phyloP scores from a whole-genome alignment of 805 yeast genomes.

The Candida coquimbonensis region DNA sequence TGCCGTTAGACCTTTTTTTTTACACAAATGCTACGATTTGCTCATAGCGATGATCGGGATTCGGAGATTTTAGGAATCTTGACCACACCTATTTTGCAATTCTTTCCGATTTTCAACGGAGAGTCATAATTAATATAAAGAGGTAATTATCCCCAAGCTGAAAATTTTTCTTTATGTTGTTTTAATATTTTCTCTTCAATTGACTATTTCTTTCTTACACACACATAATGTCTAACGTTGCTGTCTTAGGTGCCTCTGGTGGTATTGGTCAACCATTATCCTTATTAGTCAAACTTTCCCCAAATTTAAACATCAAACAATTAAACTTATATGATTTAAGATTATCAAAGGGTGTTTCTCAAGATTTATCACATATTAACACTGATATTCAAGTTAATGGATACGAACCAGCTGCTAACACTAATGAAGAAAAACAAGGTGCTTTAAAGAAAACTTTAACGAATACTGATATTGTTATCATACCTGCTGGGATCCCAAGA shows the following conservation, averaged over 20 bases:
- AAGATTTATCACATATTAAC: slow-evolving; percentile 80
- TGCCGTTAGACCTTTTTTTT: too few relatives aligned
- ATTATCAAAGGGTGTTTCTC: slow-evolving; percentile 79
- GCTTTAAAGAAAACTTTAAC: slow-evolving; percentile 24
- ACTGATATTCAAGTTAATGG: slow-evolving; percentile 56
- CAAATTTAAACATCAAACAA: slow-evolving; percentile 41
- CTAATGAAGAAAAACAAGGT: slow-evolving; percentile 40
- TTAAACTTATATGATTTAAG: slow-evolving; percentile 82
- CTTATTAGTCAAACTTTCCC: slow-evolving; percentile 65
- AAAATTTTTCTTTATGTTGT: neutral
- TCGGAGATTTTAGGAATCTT: too few relatives aligned
- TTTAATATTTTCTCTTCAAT: too few relatives aligned
- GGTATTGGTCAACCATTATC: slow-evolving; percentile 94
- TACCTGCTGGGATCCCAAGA: slow-evolving; percentile 88
- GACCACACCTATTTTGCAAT: too few relatives aligned
- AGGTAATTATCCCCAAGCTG: neutral
- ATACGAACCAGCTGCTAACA: slow-evolving; percentile 54
- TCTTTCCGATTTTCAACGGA: neutral
- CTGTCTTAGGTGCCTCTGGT: slow-evolving; percentile 89
- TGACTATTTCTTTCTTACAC: too few relatives aligned
- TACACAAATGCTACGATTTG: too few relatives aligned
- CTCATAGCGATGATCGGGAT: too few relatives aligned
- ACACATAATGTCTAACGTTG: slow-evolving; percentile 45
- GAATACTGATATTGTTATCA: slow-evolving; percentile 42
- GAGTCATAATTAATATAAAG: neutral